phyloP scores from a whole-genome alignment of 345 rosid species.

The Brassica incana region DNA sequence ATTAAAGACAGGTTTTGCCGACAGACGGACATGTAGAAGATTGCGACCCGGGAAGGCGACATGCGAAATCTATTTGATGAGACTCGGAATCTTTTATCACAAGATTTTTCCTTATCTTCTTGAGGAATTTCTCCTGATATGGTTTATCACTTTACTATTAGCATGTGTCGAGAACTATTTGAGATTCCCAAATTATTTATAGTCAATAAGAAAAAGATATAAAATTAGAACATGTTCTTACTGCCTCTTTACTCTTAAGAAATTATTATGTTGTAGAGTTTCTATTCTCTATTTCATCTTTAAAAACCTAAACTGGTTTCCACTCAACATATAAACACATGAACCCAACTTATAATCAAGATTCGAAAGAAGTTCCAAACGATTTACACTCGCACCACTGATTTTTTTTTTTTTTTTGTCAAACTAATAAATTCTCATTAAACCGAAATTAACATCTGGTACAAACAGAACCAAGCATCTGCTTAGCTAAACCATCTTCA shows the following conservation, averaged over 20 bases:
- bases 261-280: background rate
- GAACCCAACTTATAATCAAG: background rate
- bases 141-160: constrained; percentile 5
- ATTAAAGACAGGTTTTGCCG: constrained; percentile 20
- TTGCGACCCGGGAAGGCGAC: constrained; percentile 28
- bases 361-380: background rate
- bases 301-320: background rate
- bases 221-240: background rate
- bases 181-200: background rate
- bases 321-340: background rate
- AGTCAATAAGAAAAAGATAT: no score
- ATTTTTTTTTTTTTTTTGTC: no score
- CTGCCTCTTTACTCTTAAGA: background rate
- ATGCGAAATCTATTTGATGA: constrained; percentile 30
- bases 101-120: constrained; percentile 9
- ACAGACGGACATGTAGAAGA: constrained; percentile 29
- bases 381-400: background rate
- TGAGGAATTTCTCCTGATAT: background rate
- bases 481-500: no score
- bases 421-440: no score
- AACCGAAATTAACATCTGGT: no score
- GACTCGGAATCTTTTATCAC: constrained; percentile 28
- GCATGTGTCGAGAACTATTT: background rate
- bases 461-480: no score
- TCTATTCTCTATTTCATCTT: background rate